Conservation (phyloP, 495 filamentous ascomycete genomes). For the Penicillium herquei region DNA sequence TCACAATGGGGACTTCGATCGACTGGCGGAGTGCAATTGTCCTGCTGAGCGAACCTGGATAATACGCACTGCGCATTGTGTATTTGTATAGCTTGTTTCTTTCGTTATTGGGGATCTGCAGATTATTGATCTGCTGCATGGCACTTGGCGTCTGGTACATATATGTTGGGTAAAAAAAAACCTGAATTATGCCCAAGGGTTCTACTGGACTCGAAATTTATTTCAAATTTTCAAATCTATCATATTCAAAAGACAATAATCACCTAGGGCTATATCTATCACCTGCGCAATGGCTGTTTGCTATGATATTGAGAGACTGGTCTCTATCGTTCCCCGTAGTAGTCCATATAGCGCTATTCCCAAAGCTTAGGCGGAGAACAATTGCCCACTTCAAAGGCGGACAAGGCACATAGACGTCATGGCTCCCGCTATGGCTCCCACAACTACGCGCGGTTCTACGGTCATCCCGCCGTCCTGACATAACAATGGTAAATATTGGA, state of each 20-base stretch:
- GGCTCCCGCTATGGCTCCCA: not conserved
- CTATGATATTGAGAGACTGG: too few relatives aligned
- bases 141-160: conserved; percentile 39
- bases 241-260: too few relatives aligned
- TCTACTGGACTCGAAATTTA: not conserved
- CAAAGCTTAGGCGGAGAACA: not conserved
- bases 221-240: too few relatives aligned
- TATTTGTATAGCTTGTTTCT: conserved; percentile 24
- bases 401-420: conserved; percentile 16
- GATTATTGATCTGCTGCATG: conserved; percentile 37
- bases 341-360: not conserved
- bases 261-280: too few relatives aligned
- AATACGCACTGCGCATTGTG: conserved; percentile 5
- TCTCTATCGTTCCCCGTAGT: not conserved
- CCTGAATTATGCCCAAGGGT: not conserved
- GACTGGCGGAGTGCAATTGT: not conserved
- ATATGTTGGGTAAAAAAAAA: conserved; percentile 19
- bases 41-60: not conserved
- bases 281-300: too few relatives aligned
- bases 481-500: not conserved
- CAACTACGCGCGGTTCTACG: not conserved
- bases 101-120: conserved; percentile 27
- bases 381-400: conserved; percentile 1
- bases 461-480: too few relatives aligned
- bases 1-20: not conserved